These are phyloP conservation scores for Naegleria lovaniensis DNA, from an alignment of 208 protist genomes.

Conservation along the genomic window DNA sequence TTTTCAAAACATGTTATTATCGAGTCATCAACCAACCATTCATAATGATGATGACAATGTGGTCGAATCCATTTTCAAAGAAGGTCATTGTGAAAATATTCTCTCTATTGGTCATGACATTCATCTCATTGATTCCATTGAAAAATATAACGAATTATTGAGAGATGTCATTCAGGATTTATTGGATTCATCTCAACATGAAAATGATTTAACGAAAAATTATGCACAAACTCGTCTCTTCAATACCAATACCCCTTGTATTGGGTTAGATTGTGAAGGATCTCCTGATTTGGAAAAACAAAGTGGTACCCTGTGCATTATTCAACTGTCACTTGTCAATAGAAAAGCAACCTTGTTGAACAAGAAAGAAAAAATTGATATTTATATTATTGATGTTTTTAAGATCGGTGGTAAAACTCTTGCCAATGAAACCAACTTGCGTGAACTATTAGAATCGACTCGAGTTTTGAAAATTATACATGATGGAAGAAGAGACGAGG, in stretches of 20 bases:
- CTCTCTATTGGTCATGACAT: neutral
- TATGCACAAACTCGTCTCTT: neutral
- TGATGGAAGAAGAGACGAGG: neutral
- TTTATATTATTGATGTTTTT: conserved; percentile 8
- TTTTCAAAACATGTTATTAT: no score
- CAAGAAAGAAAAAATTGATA: neutral
- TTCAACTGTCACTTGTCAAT: neutral
- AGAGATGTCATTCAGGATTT: neutral
- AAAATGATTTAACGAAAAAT: neutral
- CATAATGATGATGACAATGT: no score
- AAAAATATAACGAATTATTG: neutral
- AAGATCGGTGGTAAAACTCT: neutral
- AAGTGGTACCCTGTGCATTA: neutral
- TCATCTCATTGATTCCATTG: neutral
- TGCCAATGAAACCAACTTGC: neutral
- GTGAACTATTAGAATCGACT: neutral
- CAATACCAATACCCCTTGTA: neutral
- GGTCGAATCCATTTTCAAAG: no score
- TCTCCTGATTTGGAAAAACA: neutral
- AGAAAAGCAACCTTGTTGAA: neutral
- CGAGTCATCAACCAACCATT: no score
- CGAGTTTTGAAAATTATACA: neutral
- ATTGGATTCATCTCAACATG: neutral
- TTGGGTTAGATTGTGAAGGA: neutral
- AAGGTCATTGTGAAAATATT: neutral